Base-by-base conservation (phyloP, 495 filamentous ascomycete species). In the Amorphotheca resinae region DNA sequence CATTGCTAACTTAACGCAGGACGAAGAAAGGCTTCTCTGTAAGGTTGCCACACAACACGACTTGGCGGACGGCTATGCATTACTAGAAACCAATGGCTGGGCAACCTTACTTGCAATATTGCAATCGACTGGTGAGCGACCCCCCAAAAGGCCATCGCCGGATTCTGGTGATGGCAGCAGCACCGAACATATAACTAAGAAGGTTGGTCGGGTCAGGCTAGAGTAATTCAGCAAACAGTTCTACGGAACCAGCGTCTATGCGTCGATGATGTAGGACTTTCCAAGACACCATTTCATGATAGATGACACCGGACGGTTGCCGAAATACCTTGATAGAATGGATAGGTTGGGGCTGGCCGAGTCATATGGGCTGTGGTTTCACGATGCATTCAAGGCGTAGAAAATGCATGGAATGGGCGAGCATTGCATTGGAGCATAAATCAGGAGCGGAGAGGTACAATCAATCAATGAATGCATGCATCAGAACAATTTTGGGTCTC, bases 121-220 rank as follows among this genome's bases (percentile, higher is more conserved):
- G 64, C 76, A 85, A 75, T 80, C 87, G 72, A 89, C 83, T 73
- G 84, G 87, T 94, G 87, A 93, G 87, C 82, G 80, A 71, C 70
- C 79, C 79, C 78, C 80, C 59, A 91, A 87, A 69, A 85, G 87
- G 65, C 72, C 71, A 64, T 74, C 68, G 62, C 62, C 65, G 53
- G 55, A 56, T 33, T 49, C 55, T 48, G 45, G 46, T 40, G 52
- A 54, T 52, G 50, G 40, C 44, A 49, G 40, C 43, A 59, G 52
- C 51, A 55, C 59, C 55, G 83, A 84, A 73, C 79, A 79, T 57
- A 82, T 95, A 85, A 79, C 88, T 95, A 95, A 95, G 80, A 81
- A 85, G 73, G 82, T 95, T 72, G 87, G 88, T 81, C 83, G 84
- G 75, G 77, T 93, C 87, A 95, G 85, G 76, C 72, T 95, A 76